Evolutionary conservation across 2,329 filamentous ascomycete species (phyloP), one percentile per base, ranked within the genome.

Genomic region (Xylaria sp.): DNA sequence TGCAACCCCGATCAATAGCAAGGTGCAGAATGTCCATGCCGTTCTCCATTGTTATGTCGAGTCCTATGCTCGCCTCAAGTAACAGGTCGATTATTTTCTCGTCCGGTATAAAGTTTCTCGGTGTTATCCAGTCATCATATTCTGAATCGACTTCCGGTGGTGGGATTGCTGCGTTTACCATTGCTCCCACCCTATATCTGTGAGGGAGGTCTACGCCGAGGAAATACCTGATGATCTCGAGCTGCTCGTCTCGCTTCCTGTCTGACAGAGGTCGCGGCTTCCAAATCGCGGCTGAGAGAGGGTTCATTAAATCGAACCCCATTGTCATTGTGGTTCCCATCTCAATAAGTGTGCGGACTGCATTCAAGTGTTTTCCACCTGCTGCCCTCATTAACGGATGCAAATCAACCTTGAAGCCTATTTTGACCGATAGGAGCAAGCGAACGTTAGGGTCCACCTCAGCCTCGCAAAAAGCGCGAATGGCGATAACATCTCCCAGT

Each of bases 321-420:
- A 13, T 2, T 13, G 2, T 27, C 13, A 27, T 6, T 15, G 48
- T 27, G 15, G 54, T 23, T 17, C 54, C 54, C 27, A 57, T 29
- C 10, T 49, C 21, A 41, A 49, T 7, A 21, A 57, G 44, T 17
- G 10, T 19, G 6, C 13, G 31, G 44, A 49, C 23, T 10, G 44
- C 43, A 1, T 25, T 15, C 3, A 57, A 25, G 11, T 49, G 23
- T 9, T 48, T 48, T 10, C 21, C 23, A 3, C 6, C 43, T 57
- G 43, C 44, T 41, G 54, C 54, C n/a, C 31, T 31, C 23, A 57
- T 57, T 17, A 57, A 29, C 5, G 54, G 54, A 19, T 41, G 21
- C 54, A 31, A 57, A 41, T 40, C 21, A 3, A 4, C 1, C 11
- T 23, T 15, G 11, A n/a, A 37, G 1, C 8, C 1, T 3, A 1